Evolutionary conservation across 148 eudicot genomes (phyloP).

Genomic region (Drosera capensis): DNA sequence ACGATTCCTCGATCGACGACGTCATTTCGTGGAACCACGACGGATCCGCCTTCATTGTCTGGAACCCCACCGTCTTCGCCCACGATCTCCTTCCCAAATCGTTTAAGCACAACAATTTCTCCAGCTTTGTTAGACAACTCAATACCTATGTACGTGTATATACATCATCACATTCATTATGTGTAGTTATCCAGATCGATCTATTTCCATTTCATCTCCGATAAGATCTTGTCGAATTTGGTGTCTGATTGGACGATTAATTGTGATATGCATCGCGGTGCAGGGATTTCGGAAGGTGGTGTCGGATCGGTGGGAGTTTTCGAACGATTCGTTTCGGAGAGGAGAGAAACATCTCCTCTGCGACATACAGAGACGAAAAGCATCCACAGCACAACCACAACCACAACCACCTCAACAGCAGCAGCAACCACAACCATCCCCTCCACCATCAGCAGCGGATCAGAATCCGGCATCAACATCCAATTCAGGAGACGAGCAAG

Average conservation of each 20-base stretch:
- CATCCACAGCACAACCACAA: slow-evolving; percentile 9
- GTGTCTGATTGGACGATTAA: not conserved
- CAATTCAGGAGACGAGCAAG: slow-evolving; percentile 62
- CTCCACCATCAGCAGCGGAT: not conserved
- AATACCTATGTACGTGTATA: slow-evolving; percentile 49
- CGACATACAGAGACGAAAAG: slow-evolving; percentile 73
- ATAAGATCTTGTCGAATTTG: not conserved
- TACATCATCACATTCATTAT: not conserved
- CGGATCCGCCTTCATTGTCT: slow-evolving; percentile 67
- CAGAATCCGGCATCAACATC: slow-evolving; percentile 24
- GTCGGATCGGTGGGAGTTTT: slow-evolving; percentile 80
- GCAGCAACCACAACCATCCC: slow-evolving; percentile 3
- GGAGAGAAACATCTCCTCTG: slow-evolving; percentile 47
- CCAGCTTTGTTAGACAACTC: slow-evolving; percentile 81
- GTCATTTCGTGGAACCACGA: slow-evolving; percentile 72
- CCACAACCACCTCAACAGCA: slow-evolving; percentile 7
- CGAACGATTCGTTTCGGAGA: slow-evolving; percentile 55
- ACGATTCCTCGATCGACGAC: slow-evolving; percentile 51
- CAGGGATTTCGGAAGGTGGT: slow-evolving; percentile 55
- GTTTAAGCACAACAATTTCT: slow-evolving; percentile 83
- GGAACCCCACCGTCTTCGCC: slow-evolving; percentile 81
- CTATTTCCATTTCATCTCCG: too few species aligned
- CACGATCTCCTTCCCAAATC: slow-evolving; percentile 71
- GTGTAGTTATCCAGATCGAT: not conserved
- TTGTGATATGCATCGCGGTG: not conserved